These are phyloP conservation scores for Asterophora lycoperdoides DNA, from an alignment of 768 basidiomycete species.

Conservation along the genomic window DNA sequence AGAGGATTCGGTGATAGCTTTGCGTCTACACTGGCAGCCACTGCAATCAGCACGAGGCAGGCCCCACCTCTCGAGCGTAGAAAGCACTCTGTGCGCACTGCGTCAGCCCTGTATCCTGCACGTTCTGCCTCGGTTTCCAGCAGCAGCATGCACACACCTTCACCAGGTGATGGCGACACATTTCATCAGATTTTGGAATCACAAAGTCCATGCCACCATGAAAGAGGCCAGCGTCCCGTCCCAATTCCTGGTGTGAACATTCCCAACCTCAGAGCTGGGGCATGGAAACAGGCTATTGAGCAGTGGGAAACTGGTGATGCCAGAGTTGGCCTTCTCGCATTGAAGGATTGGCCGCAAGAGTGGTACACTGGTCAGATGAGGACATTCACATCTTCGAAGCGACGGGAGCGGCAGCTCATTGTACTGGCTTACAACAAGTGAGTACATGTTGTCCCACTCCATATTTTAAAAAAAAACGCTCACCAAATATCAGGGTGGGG, in stretches of 20 bases:
- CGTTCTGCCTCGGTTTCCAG: background rate
- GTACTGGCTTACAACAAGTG: too few relatives aligned
- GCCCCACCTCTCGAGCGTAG: background rate
- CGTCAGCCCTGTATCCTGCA: too few relatives aligned
- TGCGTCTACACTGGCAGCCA: background rate
- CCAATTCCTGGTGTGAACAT: constrained; percentile 19
- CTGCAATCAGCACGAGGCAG: too few relatives aligned
- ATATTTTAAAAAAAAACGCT: background rate
- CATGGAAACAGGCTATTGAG: constrained; percentile 23
- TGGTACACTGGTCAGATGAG: constrained; percentile 21
- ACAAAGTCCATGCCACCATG: too few relatives aligned
- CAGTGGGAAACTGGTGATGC: constrained; percentile 27
- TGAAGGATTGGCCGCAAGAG: constrained; percentile 26
- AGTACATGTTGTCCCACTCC: too few relatives aligned
- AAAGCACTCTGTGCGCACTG: background rate
- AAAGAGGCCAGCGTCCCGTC: background rate
- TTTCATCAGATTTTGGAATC: too few relatives aligned
- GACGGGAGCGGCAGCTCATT: too few relatives aligned
- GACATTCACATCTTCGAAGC: too few relatives aligned
- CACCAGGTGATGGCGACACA: too few relatives aligned
- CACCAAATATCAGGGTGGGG: too few relatives aligned
- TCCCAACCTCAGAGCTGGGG: constrained; percentile 16
- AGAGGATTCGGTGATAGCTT: constrained; percentile 19
- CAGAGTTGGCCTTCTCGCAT: constrained; percentile 12
- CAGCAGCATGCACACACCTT: background rate